These are phyloP conservation scores for Chlorokybus atmophyticus DNA, from an alignment of 139 green algal genomes.

Conservation along the genomic window DNA sequence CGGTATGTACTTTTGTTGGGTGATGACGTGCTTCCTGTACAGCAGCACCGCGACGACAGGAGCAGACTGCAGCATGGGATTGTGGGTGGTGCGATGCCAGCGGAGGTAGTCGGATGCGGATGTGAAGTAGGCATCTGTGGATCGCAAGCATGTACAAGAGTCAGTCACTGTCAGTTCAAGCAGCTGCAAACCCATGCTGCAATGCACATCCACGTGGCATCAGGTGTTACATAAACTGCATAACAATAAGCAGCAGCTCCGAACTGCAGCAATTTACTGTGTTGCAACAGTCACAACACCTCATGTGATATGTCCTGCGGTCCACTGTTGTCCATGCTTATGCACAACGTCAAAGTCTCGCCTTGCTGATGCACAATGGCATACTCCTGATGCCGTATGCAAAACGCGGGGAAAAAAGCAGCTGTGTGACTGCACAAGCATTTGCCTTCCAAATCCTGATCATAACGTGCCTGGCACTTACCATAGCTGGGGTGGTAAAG, in stretches of 20 bases:
- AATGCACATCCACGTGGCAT: too few relatives aligned
- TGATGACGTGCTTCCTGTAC: slow-evolving; percentile 99
- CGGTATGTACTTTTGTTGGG: slow-evolving; percentile 62
- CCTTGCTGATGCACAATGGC: too few relatives aligned
- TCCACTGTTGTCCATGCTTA: too few relatives aligned
- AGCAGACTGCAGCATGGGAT: slow-evolving; percentile 22
- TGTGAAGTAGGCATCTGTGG: slow-evolving; percentile 24
- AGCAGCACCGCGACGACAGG: slow-evolving; percentile 80
- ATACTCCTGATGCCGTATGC: too few relatives aligned
- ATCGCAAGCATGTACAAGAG: neutral
- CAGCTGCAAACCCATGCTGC: too few relatives aligned
- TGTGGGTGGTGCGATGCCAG: slow-evolving; percentile 12
- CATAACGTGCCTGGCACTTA: too few relatives aligned
- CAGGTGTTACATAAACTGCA: neutral
- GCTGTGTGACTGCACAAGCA: neutral
- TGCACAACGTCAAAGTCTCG: too few relatives aligned
- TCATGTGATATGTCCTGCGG: too few relatives aligned
- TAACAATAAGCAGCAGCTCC: slow-evolving; percentile 1
- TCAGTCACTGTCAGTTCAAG: too few relatives aligned
- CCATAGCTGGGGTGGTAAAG: slow-evolving; percentile 71
- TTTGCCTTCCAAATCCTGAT: too few relatives aligned
- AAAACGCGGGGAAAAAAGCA: neutral
- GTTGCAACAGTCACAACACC: too few relatives aligned
- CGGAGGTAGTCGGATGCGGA: slow-evolving; percentile 16
- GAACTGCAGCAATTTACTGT: too few relatives aligned